A percentile compares a stretch with the other conserved stretches of the same genome.
These are phyloP conservation scores for Fusarium neocosmosporiellum DNA, from an alignment of 2,329 filamentous ascomycete species.

Conservation along the genomic window DNA sequence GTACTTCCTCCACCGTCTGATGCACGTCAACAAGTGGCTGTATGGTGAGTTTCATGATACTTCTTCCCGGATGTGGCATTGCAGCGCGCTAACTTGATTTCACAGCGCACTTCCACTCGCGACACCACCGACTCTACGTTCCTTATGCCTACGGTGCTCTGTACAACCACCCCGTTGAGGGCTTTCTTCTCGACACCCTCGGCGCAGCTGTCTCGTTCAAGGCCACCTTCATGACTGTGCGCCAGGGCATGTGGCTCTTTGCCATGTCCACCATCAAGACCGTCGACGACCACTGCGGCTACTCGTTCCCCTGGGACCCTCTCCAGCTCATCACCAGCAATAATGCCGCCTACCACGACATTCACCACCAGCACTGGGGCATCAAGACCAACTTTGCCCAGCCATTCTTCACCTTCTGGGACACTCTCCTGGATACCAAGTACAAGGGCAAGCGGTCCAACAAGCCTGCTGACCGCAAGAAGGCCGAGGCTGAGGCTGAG, in stretches of 20 bases:
- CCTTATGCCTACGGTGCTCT: slow-evolving; percentile 97
- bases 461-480: slow-evolving; percentile 51
- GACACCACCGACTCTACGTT: slow-evolving; percentile 96
- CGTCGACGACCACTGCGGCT: slow-evolving; percentile 97
- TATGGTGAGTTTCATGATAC: slow-evolving; percentile 75
- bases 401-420: slow-evolving; percentile 97
- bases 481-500: slow-evolving; percentile 33
- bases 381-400: slow-evolving; percentile 96
- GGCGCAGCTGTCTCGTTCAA: slow-evolving; percentile 89
- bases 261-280: slow-evolving; percentile 92
- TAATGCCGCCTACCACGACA: slow-evolving; percentile 96
- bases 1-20: slow-evolving; percentile 94
- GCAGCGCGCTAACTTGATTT: slow-evolving; percentile 15
- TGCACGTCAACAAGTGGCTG: slow-evolving; percentile 98
- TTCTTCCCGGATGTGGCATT: background rate
- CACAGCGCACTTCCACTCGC: slow-evolving; percentile 87
- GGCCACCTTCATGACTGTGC: slow-evolving; percentile 81
- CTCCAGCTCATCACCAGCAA: slow-evolving; percentile 92
- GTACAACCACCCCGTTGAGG: slow-evolving; percentile 96
- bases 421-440: slow-evolving; percentile 81
- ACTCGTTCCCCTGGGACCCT: slow-evolving; percentile 94
- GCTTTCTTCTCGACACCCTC: slow-evolving; percentile 90
- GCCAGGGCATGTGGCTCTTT: slow-evolving; percentile 92
- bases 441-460: slow-evolving; percentile 74
- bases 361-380: slow-evolving; percentile 98